Evolutionary conservation across 129 eudicot genomes (phyloP).

Genomic region (Centrapalus pauciflorus): DNA sequence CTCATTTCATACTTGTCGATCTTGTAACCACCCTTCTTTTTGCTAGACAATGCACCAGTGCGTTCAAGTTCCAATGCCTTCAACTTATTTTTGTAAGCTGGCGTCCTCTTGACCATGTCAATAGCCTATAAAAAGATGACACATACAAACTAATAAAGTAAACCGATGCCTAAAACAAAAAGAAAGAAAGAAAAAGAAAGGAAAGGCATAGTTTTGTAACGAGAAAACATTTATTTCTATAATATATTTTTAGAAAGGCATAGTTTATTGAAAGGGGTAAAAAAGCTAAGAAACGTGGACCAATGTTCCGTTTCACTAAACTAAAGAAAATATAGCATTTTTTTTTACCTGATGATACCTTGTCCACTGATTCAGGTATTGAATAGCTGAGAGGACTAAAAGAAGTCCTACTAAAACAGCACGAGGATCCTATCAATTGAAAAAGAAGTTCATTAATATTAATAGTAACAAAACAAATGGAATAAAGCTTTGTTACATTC

Average conservation of each 20-base stretch:
- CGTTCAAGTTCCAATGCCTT: constrained; percentile 87
- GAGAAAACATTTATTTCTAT: background rate
- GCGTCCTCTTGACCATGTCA: constrained; percentile 95
- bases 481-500: constrained; percentile 3
- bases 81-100: constrained; percentile 86
- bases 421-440: constrained; percentile 70
- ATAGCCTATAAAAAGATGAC: constrained; percentile 57
- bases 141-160: background rate
- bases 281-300: background rate
- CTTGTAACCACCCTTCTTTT: constrained; percentile 76
- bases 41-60: constrained; percentile 70
- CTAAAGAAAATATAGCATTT: constrained; percentile 9
- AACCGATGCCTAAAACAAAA: background rate
- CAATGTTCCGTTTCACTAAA: background rate
- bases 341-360: constrained; percentile 90
- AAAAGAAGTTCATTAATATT: background rate
- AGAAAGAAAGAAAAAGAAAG: background rate
- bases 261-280: background rate
- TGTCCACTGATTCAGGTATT: constrained; percentile 91
- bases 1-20: constrained; percentile 67
- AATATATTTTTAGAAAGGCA: background rate
- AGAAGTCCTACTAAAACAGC: constrained; percentile 94
- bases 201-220: background rate
- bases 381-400: constrained; percentile 76
- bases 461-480: background rate